Evolutionary conservation across 192 early-diverging fungal genomes (phyloP), one percentile per base, ranked within the genome.

Genomic region (Thamnidium elegans): DNA sequence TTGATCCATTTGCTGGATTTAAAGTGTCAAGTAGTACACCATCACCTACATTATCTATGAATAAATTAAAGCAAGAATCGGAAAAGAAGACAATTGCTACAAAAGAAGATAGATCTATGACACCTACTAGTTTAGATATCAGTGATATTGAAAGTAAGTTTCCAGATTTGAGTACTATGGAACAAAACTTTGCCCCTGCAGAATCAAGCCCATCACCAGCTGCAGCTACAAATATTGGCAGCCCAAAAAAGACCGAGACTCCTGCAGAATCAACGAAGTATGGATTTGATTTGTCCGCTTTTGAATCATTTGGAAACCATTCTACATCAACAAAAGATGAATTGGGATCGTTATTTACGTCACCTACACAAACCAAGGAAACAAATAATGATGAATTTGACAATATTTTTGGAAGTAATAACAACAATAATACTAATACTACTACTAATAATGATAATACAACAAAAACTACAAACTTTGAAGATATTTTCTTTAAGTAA

Each of bases 71-170:
- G 26, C 31, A 68, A 48, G 66, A 60, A 17, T 43, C n/a, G 1
- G 63, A 65, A n/a, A 20, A 56, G 10, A 56, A 56, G n/a, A 55
- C 15, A n/a, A 15, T 7, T 10, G 53, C 15, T 2, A 19, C 44
- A 9, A 45, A 45, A 45, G 44, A 13, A 45, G 44, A 45, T 1
- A 48, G 46, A 19, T 48, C 46, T 0, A 4, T 48, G 13, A 48
- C 46, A 8, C 20, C 23, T 42, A 50, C 58, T 8, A 60, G 45
- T 55, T 58, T 71, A 9, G 69, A 71, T 52, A 72, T 71, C 21
- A 70, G 66, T 52, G 71, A 75, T 26, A 67, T 73, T 54, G 71
- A 74, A 56, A 50, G 56, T 14, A 75, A 75, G 21, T 75, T 75
- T 30, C 74, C 74, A 4, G 74, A 75, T 39, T 65, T 75, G 11